Conservation (phyloP, 2,329 filamentous ascomycete genomes). For the Rachicladosporium sp. region DNA sequence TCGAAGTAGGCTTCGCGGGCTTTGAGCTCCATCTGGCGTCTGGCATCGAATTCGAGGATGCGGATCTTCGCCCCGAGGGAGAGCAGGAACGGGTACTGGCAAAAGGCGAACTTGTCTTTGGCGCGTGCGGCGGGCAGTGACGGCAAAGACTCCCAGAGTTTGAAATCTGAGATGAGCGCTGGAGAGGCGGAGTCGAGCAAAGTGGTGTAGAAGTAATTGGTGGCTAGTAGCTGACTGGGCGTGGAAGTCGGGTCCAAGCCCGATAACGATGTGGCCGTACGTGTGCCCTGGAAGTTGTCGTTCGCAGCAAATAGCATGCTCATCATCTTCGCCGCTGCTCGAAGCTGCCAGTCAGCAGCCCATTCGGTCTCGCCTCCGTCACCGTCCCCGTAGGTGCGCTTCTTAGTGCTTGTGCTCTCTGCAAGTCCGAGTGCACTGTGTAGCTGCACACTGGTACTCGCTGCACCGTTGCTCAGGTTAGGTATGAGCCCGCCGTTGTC, state of each 20-base stretch:
- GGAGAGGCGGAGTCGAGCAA: slow-evolving; percentile 60
- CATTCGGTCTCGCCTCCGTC: slow-evolving; percentile 46
- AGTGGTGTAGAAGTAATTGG: slow-evolving; percentile 78
- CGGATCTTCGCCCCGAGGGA: slow-evolving; percentile 88
- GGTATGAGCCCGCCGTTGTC: slow-evolving; percentile 59
- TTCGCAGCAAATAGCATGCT: slow-evolving; percentile 74
- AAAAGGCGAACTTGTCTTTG: slow-evolving; percentile 68
- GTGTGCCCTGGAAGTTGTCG: slow-evolving; percentile 35
- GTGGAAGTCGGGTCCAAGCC: slow-evolving; percentile 13
- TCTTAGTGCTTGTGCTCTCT: slow-evolving; percentile 32
- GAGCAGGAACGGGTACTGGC: slow-evolving; percentile 82
- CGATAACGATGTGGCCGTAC: slow-evolving; percentile 34
- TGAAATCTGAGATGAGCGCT: slow-evolving; percentile 74
- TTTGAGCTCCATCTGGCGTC: slow-evolving; percentile 78
- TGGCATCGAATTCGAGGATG: slow-evolving; percentile 77
- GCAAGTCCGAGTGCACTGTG: slow-evolving; percentile 60
- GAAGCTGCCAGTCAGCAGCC: slow-evolving; percentile 80
- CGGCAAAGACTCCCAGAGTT: slow-evolving; percentile 59
- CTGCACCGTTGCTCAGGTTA: slow-evolving; percentile 53
- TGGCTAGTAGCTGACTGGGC: slow-evolving; percentile 56
- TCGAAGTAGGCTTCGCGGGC: slow-evolving; percentile 85
- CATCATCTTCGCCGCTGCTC: slow-evolving; percentile 67
- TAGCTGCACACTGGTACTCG: slow-evolving; percentile 52
- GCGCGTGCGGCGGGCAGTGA: slow-evolving; percentile 22
- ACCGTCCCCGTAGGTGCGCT: slow-evolving; percentile 40